Conservation (phyloP, 208 protist species). For the Trypanosoma conorhini region DNA sequence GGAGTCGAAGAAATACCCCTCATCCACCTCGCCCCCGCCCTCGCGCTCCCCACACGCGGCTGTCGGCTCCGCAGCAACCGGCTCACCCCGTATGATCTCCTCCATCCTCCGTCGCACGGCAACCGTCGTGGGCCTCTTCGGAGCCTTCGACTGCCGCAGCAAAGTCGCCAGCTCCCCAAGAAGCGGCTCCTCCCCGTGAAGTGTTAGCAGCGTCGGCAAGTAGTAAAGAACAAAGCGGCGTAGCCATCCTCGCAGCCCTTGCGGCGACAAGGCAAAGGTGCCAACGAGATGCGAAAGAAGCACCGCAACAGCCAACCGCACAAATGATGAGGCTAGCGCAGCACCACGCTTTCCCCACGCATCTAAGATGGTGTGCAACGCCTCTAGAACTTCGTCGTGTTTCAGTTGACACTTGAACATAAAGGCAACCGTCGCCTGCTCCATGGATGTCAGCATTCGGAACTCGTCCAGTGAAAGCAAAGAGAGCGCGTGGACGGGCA, state of each 20-base stretch:
- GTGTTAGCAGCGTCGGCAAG: conserved; percentile 5
- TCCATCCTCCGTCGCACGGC: conserved; percentile 1
- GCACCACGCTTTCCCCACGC: conserved; percentile 17
- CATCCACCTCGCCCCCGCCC: background rate
- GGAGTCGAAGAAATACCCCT: conserved; percentile 23
- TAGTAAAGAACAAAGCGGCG: conserved; percentile 17
- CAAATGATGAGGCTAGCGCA: conserved; percentile 2
- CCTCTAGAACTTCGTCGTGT: conserved; percentile 24
- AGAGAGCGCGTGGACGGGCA: conserved; percentile 13
- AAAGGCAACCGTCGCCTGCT: conserved; percentile 27
- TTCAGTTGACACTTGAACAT: conserved; percentile 26
- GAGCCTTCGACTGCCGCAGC: conserved; percentile 2
- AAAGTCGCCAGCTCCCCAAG: conserved; percentile 7
- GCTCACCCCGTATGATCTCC: conserved; percentile 1
- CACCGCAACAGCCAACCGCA: conserved; percentile 23
- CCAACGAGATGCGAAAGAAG: conserved; percentile 22
- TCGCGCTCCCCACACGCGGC: background rate
- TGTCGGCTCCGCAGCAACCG: background rate
- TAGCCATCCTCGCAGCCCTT: background rate
- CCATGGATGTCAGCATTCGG: conserved; percentile 15
- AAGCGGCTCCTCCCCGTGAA: background rate
- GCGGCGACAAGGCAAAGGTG: conserved; percentile 13
- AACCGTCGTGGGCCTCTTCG: conserved; percentile 6
- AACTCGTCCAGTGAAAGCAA: conserved; percentile 25
- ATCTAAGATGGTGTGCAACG: conserved; percentile 25